Evolutionary conservation across 2,329 filamentous ascomycete species (phyloP), one percentile per base, ranked within the genome.

Genomic region (Colletotrichum musae): DNA sequence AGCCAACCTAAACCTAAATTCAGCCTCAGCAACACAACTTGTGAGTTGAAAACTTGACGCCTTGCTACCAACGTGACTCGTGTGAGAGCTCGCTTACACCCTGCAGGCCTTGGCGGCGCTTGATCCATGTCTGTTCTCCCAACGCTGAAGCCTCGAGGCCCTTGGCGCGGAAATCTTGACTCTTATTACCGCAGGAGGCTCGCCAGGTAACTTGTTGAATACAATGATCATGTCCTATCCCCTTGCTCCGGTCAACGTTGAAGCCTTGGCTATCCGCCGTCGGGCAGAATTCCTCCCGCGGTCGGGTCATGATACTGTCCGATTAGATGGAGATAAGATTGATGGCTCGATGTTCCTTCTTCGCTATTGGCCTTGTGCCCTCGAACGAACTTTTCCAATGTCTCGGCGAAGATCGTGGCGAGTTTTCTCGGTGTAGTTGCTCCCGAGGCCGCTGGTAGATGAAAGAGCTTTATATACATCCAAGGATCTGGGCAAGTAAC

Each of bases 31-130:
- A 7, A 10, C 18, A 47, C 18, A 47, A n/a, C 16, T 16, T 5
- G 4, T 16, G 16, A 47, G 18, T 18, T 2, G 32, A 36, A 36
- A 36, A 36, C 32, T 4, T 7, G 7, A 36, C 32, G 6, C 4
- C 7, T 36, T 36, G 7, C 10, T 16, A 53, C 26, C 5, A 15
- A 16, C 51, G 51, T 53, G 51, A 53, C 51, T 53, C 51, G 51
- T 18, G 26, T 10, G n/a, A 53, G 24, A 32, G 15, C 12, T 53
- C n/a, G 51, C 26, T 53, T 53, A 13, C 24, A 53, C 16, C 26
- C 51, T 53, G 51, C 51, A 53, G 24, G 51, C 51, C 51, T 53
- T 53, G 51, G 51, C 26, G 26, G 16, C 51, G 26, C 16, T 26
- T 26, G 28, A 36, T 16, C 24, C 51, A 15, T 53, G 51, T 36